Percentiles rank a stretch among this genome's conserved stretches.
Evolutionary conservation across 202 grass and related monocot genomes (phyloP).

Genomic region (Digitaria exilis): DNA sequence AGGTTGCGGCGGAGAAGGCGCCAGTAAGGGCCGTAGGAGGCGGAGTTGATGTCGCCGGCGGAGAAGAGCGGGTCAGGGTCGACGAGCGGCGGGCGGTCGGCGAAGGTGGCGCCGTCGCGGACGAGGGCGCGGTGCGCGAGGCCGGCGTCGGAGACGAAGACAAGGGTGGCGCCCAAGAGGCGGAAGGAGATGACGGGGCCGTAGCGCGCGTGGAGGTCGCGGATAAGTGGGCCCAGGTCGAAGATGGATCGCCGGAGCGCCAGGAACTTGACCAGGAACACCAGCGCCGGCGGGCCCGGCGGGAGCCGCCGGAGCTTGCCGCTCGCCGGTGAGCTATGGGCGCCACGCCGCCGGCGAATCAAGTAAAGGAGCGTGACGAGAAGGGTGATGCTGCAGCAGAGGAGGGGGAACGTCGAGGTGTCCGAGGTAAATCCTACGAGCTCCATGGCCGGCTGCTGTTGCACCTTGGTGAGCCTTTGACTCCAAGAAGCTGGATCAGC

Average conservation of each 20-base stretch:
- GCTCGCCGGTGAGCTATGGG: neutral
- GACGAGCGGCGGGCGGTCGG: neutral
- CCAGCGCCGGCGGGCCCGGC: constrained; percentile 16
- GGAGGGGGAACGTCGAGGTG: neutral
- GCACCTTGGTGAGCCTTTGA: neutral
- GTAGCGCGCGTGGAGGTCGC: neutral
- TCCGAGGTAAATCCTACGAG: neutral
- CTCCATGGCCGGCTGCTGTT: neutral
- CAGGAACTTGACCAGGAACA: constrained; percentile 13
- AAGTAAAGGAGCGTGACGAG: neutral
- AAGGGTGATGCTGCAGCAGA: neutral
- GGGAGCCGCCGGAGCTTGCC: constrained; percentile 7
- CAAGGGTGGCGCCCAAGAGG: neutral
- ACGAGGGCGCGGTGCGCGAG: constrained; percentile 26
- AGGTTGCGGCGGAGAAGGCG: constrained; percentile 37
- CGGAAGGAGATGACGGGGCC: neutral
- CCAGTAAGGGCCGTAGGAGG: constrained; percentile 20
- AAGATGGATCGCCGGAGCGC: neutral
- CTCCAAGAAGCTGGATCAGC: neutral
- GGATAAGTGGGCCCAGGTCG: neutral
- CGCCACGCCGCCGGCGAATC: neutral
- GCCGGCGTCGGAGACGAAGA: constrained; percentile 25
- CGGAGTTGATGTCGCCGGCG: constrained; percentile 17
- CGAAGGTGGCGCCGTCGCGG: constrained; percentile 15
- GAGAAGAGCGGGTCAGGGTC: constrained; percentile 22